Base-by-base conservation (phyloP, 2,329 filamentous ascomycete genomes). In the Xylariaceae sp. region DNA sequence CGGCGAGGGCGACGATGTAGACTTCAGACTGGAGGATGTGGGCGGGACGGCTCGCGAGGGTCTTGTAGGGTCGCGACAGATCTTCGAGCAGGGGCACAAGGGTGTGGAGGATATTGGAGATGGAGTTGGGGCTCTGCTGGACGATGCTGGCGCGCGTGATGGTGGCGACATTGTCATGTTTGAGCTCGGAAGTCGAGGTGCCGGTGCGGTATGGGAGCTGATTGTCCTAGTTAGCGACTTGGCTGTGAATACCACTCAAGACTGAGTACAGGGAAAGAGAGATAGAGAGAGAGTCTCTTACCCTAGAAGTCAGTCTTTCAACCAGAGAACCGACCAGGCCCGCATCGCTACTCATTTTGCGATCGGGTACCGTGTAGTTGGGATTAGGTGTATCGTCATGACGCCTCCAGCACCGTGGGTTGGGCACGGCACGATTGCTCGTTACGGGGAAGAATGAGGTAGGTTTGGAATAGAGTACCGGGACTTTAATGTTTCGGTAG, bases 21-120 rank as follows among this genome's bases (percentile, higher is more conserved):
- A 82, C 67, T 61, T 86, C 82, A 16, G 83, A 85, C 37, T 79
- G 71, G 23, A 85, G 66, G 41, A 86, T 71, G 57, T 83, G 78
- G 29, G 72, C 67, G 2, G 81, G 80, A 55, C 82, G 80, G 19
- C 68, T 65, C 37, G 72, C 64, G 44, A 78, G 66, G 39, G 58
- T 64, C 49, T 72, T 73, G 58, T 79, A 80, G 3, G 78, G 75
- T 40, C 74, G 74, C 22, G 70, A 67, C 32, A 84, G 69, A 29
- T 82, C 78, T 59, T 83, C 79, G 37, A 84, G 70, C 5, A 83
- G 65, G 32, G 70, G 66, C 17, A 84, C 62, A 19, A 85, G 69
- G 12, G 77, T 68, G 39, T 82, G 76, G 51, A 83, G 68, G 27
- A 85, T 76, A 43, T 71, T 62, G 37, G 67, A 61, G 49, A 83